These are phyloP conservation scores for Stygiomarasmius scandens DNA, from an alignment of 1,284 basidiomycete species.

Conservation along the genomic window DNA sequence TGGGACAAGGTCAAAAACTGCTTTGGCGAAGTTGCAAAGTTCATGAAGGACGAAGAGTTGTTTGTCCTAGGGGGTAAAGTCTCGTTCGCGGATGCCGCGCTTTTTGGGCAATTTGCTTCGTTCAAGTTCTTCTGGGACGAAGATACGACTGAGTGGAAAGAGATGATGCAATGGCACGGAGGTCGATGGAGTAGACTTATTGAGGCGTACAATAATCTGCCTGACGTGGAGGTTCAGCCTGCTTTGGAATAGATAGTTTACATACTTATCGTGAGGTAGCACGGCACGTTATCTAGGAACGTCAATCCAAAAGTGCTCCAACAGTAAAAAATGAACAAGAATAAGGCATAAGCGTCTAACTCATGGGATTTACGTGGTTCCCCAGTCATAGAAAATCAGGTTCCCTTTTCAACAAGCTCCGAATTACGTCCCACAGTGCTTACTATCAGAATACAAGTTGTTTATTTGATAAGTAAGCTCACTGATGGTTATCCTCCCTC, in stretches of 20 bases:
- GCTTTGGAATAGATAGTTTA: not conserved
- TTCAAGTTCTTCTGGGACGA: slow-evolving; percentile 23
- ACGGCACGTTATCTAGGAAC: no score
- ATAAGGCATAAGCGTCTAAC: no score
- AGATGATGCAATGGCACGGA: slow-evolving; percentile 31
- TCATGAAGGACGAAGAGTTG: not conserved
- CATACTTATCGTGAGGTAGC: no score
- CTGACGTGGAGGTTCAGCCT: slow-evolving; percentile 26
- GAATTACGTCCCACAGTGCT: no score
- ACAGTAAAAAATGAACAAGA: no score
- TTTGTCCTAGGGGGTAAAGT: slow-evolving; percentile 18
- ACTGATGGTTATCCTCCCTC: no score
- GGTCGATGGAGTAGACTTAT: slow-evolving; percentile 13
- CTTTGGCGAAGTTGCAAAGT: not conserved
- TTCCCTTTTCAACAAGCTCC: no score
- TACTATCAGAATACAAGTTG: no score
- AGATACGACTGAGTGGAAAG: slow-evolving; percentile 28
- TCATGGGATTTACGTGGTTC: no score
- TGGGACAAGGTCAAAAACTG: not conserved
- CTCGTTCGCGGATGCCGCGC: slow-evolving; percentile 34
- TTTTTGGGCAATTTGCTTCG: slow-evolving; percentile 30
- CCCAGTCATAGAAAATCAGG: no score
- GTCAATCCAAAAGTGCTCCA: no score
- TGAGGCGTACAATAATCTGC: slow-evolving; percentile 11
- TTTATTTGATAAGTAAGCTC: no score